Percentiles rank a stretch among this genome's conserved stretches.
phyloP scores from a whole-genome alignment of 2,329 filamentous ascomycete species.

The Fusarium equiseti region DNA sequence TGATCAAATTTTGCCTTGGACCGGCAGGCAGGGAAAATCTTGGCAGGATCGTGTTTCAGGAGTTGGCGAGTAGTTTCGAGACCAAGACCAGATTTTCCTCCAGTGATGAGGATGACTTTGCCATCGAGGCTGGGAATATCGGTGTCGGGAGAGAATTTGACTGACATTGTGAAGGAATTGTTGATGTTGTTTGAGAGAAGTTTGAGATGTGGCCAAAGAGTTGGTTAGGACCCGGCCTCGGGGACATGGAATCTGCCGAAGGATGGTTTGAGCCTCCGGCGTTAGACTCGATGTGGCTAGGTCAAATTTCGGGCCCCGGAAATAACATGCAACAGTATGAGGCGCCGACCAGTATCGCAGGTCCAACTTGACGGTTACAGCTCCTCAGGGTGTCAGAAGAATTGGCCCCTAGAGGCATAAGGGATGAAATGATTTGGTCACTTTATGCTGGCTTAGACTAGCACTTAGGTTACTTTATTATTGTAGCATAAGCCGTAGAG shows the following conservation, averaged over 20 bases:
- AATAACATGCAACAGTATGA: neutral
- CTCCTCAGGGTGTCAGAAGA: too few relatives aligned
- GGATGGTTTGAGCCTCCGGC: neutral
- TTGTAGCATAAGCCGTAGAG: too few relatives aligned
- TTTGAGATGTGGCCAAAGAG: neutral
- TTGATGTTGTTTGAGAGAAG: neutral
- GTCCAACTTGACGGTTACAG: neutral
- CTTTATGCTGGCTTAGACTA: too few relatives aligned
- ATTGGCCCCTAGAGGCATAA: too few relatives aligned
- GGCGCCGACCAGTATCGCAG: neutral
- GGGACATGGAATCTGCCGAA: neutral
- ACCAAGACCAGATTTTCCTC: constrained; percentile 7
- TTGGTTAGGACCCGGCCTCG: neutral
- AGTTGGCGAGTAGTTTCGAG: constrained; percentile 1
- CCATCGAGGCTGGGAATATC: constrained; percentile 8
- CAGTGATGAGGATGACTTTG: constrained; percentile 10
- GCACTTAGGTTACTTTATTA: too few relatives aligned
- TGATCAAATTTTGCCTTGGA: constrained; percentile 16
- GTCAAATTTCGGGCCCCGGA: neutral
- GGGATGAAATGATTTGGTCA: too few relatives aligned
- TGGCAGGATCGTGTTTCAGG: constrained; percentile 3
- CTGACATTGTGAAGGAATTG: neutral
- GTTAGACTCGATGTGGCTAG: neutral
- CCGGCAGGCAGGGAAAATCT: constrained; percentile 10
- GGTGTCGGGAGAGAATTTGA: neutral